Evolutionary conservation across 176 grass and related monocot species (phyloP), one percentile per base, ranked within the genome.

Genomic region (Aegilops speltoides): DNA sequence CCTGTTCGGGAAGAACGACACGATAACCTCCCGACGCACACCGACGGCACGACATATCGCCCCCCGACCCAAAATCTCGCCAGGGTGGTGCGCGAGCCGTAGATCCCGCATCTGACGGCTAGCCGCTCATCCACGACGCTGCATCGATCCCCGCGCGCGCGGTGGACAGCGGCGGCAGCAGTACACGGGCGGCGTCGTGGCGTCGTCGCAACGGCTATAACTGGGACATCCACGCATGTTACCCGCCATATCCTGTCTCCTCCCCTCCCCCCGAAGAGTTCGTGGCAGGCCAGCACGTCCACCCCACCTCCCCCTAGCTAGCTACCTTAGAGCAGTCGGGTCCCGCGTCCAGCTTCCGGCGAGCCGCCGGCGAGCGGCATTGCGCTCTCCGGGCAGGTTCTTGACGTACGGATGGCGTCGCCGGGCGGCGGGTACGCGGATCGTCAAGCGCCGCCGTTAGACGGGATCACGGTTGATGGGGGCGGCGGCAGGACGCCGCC

Each of bases 121-220:
- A 0, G 0, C 1, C 10, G 2, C 4, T 0, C 81, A 16, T 68
- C 68, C 83, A 48, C 72, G 83, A 1, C 1, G 72, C 3, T 1
- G 9, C 23, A 17, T 36, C 13, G 20, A 24, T 26, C 62, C 32
- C 67, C 14, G 67, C 38, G 74, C 48, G 45, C 66, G 31, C 19
- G 5, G 79, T 23, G 7, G 72, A 22, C 54, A 19, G 19, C 19
- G 17, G 17, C 52, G 2, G 33, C 4, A n/a, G 67, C 19, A n/a
- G 50, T 9, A 8, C 1, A 7, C 10, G 62, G 6, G 3, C 66
- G 22, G 64, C 85, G 0, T 78, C 25, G 52, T 79, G 77, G 78
- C 72, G 78, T 70, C 83, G 78, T 64, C 83, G 68, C 86, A 88
- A 91, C 90, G 90, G 86, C 90, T 91, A 91, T 91, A 91, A 91